Percentiles rank a stretch among this genome's conserved stretches.
Evolutionary conservation across 2,329 filamentous ascomycete species (phyloP).

Genomic region (Aureobasidium vineae): DNA sequence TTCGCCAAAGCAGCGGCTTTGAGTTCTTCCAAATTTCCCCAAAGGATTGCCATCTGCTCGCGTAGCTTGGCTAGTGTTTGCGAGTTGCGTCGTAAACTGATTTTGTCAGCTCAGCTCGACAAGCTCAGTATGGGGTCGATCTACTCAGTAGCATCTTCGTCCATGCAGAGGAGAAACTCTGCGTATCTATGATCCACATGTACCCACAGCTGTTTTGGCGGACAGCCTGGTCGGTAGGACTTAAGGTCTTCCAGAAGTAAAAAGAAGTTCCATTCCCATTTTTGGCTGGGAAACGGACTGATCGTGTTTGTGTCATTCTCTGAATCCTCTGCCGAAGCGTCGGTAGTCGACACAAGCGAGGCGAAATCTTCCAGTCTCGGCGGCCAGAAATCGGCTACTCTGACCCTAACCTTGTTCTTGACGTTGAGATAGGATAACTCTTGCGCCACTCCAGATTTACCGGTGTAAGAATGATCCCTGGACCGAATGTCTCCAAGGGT

Average conservation of each 20-base stretch:
- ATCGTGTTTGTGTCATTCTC: constrained; percentile 37
- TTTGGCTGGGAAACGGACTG: constrained; percentile 34
- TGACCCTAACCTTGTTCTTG: constrained; percentile 66
- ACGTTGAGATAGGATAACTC: constrained; percentile 69
- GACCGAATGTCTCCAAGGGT: constrained; percentile 50
- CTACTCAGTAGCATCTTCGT: constrained; percentile 58
- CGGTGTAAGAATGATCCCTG: background rate
- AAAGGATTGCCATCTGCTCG: constrained; percentile 72
- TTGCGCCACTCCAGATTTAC: constrained; percentile 34
- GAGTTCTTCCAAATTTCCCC: constrained; percentile 79
- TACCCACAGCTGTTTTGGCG: constrained; percentile 60
- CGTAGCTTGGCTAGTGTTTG: constrained; percentile 55
- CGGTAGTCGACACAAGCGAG: constrained; percentile 27
- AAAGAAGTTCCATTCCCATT: constrained; percentile 83
- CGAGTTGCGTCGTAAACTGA: constrained; percentile 57
- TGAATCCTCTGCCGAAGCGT: background rate
- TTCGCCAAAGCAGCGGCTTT: constrained; percentile 45
- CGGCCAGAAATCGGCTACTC: constrained; percentile 82
- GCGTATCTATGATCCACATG: constrained; percentile 62
- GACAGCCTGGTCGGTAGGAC: constrained; percentile 34
- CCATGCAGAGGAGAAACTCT: constrained; percentile 55
- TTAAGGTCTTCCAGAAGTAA: constrained; percentile 72
- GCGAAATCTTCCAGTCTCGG: constrained; percentile 69
- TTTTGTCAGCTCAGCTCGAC: background rate
- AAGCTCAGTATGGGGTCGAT: constrained; percentile 32